These are phyloP conservation scores for Rosa chinensis DNA, from an alignment of 306 rosid genomes.

Conservation along the genomic window DNA sequence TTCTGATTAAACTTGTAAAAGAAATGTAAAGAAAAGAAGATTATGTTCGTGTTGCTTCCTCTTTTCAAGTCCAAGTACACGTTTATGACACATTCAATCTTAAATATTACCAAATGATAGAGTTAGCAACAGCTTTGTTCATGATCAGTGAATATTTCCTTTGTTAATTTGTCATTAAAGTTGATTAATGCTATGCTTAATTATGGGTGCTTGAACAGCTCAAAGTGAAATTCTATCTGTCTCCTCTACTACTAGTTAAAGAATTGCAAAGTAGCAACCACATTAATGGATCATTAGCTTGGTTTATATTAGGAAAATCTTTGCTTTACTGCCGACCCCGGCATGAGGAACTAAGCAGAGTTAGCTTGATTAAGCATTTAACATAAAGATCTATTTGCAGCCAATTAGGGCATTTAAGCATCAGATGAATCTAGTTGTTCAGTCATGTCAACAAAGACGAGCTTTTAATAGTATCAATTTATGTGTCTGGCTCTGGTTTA, in stretches of 20 bases:
- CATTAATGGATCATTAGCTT: constrained; percentile 18
- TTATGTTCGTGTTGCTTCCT: constrained; percentile 17
- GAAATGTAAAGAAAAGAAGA: constrained; percentile 4
- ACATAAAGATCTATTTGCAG: not conserved
- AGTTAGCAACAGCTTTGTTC: constrained; percentile 5
- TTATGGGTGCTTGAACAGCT: constrained; percentile 17
- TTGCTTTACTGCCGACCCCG: constrained; percentile 26
- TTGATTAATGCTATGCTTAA: constrained; percentile 7
- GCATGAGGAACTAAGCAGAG: constrained; percentile 28
- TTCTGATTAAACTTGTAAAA: constrained; percentile 24
- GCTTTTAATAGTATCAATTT: not conserved
- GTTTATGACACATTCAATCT: constrained; percentile 6
- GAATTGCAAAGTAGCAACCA: constrained; percentile 13
- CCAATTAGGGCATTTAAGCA: not conserved
- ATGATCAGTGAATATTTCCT: constrained; percentile 17
- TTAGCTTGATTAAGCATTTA: not conserved
- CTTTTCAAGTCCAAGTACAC: constrained; percentile 13
- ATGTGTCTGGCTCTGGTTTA: constrained; percentile 8
- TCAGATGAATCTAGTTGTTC: constrained; percentile 8
- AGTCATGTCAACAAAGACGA: constrained; percentile 20
- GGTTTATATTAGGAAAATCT: constrained; percentile 22
- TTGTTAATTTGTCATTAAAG: not conserved
- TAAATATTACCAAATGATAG: constrained; percentile 10
- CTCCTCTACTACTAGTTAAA: constrained; percentile 21
- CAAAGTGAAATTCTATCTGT: constrained; percentile 30